Conservation (phyloP, 148 eudicot species). For the Talinum fruticosum region DNA sequence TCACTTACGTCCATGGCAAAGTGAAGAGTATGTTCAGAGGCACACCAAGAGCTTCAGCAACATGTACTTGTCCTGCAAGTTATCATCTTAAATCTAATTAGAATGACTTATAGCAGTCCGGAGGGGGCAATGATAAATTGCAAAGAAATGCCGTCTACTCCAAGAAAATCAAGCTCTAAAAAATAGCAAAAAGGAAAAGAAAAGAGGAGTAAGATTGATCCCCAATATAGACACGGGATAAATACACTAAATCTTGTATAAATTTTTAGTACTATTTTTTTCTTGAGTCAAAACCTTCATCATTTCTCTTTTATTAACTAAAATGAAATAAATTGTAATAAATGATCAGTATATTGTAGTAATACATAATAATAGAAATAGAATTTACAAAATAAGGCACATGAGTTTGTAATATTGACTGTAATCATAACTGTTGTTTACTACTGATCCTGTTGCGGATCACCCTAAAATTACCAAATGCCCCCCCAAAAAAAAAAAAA, state of each 20-base stretch:
- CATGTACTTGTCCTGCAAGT: slow-evolving; percentile 79
- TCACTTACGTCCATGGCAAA: slow-evolving; percentile 94
- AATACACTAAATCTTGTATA: not conserved
- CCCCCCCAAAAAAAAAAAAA: no score
- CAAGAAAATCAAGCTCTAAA: not conserved
- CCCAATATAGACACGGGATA: not conserved
- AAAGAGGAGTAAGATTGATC: not conserved
- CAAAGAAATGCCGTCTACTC: not conserved
- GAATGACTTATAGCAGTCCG: not conserved
- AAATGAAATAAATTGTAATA: not conserved
- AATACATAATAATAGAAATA: no score
- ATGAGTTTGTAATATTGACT: not conserved
- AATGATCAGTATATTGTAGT: not conserved
- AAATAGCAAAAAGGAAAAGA: not conserved
- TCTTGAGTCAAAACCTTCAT: no score
- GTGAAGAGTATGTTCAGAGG: slow-evolving; percentile 97
- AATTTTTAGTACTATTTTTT: no score
- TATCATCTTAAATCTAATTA: slow-evolving; percentile 6
- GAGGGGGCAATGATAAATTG: not conserved
- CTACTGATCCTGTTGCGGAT: not conserved
- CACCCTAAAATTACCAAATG: not conserved
- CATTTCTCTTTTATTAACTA: no score
- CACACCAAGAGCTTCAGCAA: slow-evolving; percentile 94
- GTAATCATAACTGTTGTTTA: not conserved
- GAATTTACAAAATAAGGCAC: not conserved